These are phyloP conservation scores for Anastatica hierochuntica DNA, from an alignment of 345 rosid genomes.

Conservation along the genomic window DNA sequence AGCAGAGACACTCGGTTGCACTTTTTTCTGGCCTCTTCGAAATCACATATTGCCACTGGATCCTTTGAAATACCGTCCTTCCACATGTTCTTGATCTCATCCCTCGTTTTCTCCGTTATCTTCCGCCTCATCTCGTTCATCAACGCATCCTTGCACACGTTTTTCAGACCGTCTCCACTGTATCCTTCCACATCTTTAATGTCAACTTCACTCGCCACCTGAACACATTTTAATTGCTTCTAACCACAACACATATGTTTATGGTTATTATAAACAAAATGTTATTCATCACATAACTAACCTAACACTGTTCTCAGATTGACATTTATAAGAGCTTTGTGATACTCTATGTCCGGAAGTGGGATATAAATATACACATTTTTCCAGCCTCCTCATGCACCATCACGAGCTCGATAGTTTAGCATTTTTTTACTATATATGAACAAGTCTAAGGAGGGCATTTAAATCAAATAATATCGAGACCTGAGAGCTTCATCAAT, in stretches of 20 bases:
- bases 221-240: not conserved
- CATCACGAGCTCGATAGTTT: not conserved
- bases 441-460: not conserved
- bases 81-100: constrained; percentile 96
- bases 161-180: constrained; percentile 98
- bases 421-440: not conserved
- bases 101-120: constrained; percentile 96
- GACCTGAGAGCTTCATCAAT: constrained; percentile 98
- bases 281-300: constrained; percentile 23
- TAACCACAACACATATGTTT: not conserved
- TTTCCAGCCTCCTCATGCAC: constrained; percentile 96
- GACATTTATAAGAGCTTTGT: constrained; percentile 88
- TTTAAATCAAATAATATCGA: not conserved
- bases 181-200: constrained; percentile 93
- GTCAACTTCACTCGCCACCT: constrained; percentile 89
- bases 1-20: constrained; percentile 89
- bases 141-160: constrained; percentile 95
- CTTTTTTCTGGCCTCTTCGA: constrained; percentile 92
- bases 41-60: constrained; percentile 99
- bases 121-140: constrained; percentile 99
- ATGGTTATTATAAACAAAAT: not conserved
- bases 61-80: constrained; percentile 97
- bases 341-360: constrained; percentile 94
- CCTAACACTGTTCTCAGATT: constrained; percentile 98
- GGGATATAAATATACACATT: constrained; percentile 98